A percentile compares a stretch with the other conserved stretches of the same genome.
Conservation (phyloP, 148 eudicot species). For the Rhododendron griersonianum region DNA sequence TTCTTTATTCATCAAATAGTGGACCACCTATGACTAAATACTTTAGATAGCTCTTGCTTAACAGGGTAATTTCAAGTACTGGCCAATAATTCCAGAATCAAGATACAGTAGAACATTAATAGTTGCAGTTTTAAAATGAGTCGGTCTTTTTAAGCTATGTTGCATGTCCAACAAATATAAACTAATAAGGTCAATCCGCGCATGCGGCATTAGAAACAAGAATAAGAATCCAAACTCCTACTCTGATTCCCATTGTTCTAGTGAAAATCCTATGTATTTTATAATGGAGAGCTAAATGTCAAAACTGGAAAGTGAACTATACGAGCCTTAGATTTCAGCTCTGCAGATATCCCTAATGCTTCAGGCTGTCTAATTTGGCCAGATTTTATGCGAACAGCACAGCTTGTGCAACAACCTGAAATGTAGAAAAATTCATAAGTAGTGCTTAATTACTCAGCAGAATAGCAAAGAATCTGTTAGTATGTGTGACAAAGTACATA, state of each 20-base stretch:
- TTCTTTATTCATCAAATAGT: background rate
- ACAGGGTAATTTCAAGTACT: background rate
- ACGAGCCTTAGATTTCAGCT: slow-evolving; percentile 69
- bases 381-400: slow-evolving; percentile 90
- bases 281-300: background rate
- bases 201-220: background rate
- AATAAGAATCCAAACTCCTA: background rate
- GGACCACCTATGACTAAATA: background rate
- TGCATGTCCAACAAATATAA: background rate
- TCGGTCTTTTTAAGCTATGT: background rate
- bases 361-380: slow-evolving; percentile 90
- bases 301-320: background rate
- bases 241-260: background rate
- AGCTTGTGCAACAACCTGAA: slow-evolving; percentile 97
- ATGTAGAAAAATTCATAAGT: background rate
- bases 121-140: background rate
- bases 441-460: background rate
- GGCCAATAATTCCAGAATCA: slow-evolving; percentile 4
- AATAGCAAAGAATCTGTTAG: background rate
- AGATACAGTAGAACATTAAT: background rate
- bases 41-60: background rate
- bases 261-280: background rate
- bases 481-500: background rate
- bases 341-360: slow-evolving; percentile 92
- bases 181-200: background rate